A percentile compares a stretch with the other conserved stretches of the same genome.
Conservation (phyloP, 2,329 filamentous ascomycete genomes). For the Fonsecaea pedrosoi region DNA sequence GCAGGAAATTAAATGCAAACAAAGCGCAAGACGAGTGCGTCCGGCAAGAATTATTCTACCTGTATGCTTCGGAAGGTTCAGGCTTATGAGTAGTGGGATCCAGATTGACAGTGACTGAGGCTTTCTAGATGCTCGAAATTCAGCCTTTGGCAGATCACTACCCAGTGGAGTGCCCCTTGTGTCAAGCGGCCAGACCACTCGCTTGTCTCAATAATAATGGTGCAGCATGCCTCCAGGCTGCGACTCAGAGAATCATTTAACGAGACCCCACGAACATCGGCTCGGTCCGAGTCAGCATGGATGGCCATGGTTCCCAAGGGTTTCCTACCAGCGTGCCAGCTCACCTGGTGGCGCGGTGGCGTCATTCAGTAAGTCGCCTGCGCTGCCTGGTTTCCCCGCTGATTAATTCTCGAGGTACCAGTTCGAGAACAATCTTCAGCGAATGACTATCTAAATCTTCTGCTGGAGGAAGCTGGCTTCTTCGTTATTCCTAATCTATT, state of each 20-base stretch:
- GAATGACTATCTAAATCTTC: background rate
- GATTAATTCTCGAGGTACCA: constrained; percentile 16
- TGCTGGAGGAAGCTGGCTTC: background rate
- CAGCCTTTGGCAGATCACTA: background rate
- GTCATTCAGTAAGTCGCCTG: constrained; percentile 13
- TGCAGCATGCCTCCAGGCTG: background rate
- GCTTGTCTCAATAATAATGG: background rate
- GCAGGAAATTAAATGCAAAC: background rate
- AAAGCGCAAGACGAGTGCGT: background rate
- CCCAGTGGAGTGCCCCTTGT: background rate
- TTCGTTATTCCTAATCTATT: background rate
- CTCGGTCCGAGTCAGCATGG: constrained; percentile 3
- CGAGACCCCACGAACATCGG: background rate
- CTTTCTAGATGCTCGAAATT: background rate
- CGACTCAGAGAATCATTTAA: background rate
- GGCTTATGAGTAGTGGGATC: background rate
- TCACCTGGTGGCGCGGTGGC: constrained; percentile 5
- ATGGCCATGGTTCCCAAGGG: background rate
- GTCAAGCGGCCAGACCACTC: background rate
- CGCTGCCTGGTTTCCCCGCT: constrained; percentile 1
- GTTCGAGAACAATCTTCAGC: constrained; percentile 16
- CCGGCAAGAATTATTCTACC: background rate
- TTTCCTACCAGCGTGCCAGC: background rate
- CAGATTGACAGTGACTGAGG: background rate
- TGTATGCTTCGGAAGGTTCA: background rate